Evolutionary conservation across 139 green algal species (phyloP).

Genomic region (Spirogloea muscicola): DNA sequence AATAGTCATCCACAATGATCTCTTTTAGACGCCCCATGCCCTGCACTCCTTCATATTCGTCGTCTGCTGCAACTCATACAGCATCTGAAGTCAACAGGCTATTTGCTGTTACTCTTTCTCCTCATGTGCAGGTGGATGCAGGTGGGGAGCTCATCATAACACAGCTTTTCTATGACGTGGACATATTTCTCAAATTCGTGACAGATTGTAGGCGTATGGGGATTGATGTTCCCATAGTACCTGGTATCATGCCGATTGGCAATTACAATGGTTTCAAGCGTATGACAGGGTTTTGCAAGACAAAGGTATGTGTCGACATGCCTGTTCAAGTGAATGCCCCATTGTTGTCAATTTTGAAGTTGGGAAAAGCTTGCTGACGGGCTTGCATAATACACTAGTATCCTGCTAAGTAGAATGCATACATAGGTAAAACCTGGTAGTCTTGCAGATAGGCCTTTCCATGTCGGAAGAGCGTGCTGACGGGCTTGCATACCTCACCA

Average conservation of each 20-base stretch:
- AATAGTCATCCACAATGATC: not conserved
- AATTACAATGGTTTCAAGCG: slow-evolving; percentile 95
- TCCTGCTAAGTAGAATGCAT: no score
- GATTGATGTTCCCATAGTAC: slow-evolving; percentile 88
- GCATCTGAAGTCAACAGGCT: not conserved
- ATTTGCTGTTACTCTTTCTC: not conserved
- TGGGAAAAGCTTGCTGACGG: no score
- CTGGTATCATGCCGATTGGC: slow-evolving; percentile 97
- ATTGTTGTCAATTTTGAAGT: no score
- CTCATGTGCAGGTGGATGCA: slow-evolving; percentile 65
- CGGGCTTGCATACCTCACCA: no score
- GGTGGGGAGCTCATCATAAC: slow-evolving; percentile 91
- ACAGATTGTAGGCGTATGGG: slow-evolving; percentile 64
- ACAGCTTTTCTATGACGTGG: slow-evolving; percentile 90
- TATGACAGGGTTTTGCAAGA: slow-evolving; percentile 98
- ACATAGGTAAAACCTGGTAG: no score
- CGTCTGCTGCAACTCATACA: not conserved
- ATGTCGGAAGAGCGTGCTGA: no score
- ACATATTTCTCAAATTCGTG: slow-evolving; percentile 80
- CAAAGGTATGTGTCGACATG: slow-evolving; percentile 47
- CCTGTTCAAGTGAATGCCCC: no score
- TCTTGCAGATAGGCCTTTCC: no score
- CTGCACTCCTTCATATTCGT: not conserved
- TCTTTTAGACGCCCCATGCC: not conserved
- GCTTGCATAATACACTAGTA: no score